Conservation (phyloP, 1,139 yeast genomes). For the Suhomyces kunorum region DNA sequence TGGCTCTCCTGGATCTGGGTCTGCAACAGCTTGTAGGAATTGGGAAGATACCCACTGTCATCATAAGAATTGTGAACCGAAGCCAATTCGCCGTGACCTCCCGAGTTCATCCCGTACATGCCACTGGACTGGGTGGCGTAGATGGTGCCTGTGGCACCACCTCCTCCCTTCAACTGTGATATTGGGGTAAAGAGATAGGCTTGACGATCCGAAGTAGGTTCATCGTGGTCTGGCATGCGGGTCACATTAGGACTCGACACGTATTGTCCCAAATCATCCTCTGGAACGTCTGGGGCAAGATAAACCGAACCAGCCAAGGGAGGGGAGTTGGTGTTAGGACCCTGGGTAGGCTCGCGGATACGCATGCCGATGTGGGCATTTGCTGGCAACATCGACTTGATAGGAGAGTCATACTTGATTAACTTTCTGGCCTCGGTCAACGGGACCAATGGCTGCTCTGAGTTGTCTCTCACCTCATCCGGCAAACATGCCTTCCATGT, state of each 20-base stretch:
- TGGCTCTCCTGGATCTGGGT: slow-evolving; percentile 21
- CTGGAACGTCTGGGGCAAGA: slow-evolving; percentile 67
- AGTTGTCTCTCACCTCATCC: slow-evolving; percentile 86
- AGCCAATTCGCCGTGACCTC: slow-evolving; percentile 1
- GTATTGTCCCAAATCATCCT: slow-evolving; percentile 79
- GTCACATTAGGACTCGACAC: slow-evolving; percentile 51
- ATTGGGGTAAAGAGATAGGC: slow-evolving; percentile 51
- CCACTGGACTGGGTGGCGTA: slow-evolving; percentile 22
- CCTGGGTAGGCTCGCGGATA: slow-evolving; percentile 80
- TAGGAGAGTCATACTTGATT: slow-evolving; percentile 79
- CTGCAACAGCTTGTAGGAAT: slow-evolving; percentile 22
- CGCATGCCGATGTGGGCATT: slow-evolving; percentile 72
- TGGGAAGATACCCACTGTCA: slow-evolving; percentile 16
- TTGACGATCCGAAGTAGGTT: slow-evolving; percentile 39
- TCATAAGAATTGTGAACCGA: slow-evolving; percentile 18
- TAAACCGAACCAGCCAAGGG: slow-evolving; percentile 92
- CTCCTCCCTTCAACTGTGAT: slow-evolving; percentile 46
- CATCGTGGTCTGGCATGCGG: slow-evolving; percentile 62
- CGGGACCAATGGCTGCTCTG: slow-evolving; percentile 73
- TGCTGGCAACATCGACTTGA: slow-evolving; percentile 71
- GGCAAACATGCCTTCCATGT: slow-evolving; percentile 99
- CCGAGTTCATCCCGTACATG: slow-evolving; percentile 16
- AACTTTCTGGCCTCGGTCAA: slow-evolving; percentile 60
- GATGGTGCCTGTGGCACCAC: slow-evolving; percentile 31
- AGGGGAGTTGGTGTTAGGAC: slow-evolving; percentile 75